Conservation (phyloP, 495 filamentous ascomycete genomes). For the Penicillium samsonianum region DNA sequence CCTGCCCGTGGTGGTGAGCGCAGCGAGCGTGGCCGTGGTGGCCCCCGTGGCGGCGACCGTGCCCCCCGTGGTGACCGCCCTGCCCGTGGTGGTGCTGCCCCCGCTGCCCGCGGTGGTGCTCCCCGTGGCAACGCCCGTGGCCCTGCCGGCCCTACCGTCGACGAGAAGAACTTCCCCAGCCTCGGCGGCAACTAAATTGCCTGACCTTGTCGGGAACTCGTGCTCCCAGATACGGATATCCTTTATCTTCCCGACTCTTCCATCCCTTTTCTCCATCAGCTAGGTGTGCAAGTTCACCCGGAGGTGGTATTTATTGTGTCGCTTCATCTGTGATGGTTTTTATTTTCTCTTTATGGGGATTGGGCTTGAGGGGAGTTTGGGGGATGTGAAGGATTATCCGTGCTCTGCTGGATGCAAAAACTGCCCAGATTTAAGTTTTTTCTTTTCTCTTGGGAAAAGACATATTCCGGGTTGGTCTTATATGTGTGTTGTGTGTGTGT, state of each 20-base stretch:
- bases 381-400: conserved; percentile 1
- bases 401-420: conserved; percentile 12
- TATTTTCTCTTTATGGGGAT: conserved; percentile 22
- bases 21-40: conserved; percentile 27
- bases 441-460: conserved; percentile 16
- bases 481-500: conserved; percentile 23
- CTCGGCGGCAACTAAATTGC: conserved; percentile 47
- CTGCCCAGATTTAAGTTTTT: conserved; percentile 8
- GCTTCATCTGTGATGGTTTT: conserved; percentile 16
- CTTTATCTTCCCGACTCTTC: conserved; percentile 17
- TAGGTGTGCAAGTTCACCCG: conserved; percentile 16
- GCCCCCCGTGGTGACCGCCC: conserved; percentile 42
- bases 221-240: conserved; percentile 10
- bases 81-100: conserved; percentile 36
- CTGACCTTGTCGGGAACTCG: conserved; percentile 6
- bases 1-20: conserved; percentile 37
- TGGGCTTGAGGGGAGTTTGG: conserved; percentile 12
- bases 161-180: conserved; percentile 56
- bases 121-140: conserved; percentile 39
- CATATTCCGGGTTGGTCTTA: conserved; percentile 20
- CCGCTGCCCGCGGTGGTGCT: conserved; percentile 30
- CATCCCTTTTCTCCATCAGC: conserved; percentile 16
- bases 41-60: conserved; percentile 29
- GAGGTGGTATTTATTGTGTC: conserved; percentile 16
- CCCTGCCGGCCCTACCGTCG: conserved; percentile 42